phyloP scores from a whole-genome alignment of 805 yeast species.

The Zygotorulaspora danielsina region DNA sequence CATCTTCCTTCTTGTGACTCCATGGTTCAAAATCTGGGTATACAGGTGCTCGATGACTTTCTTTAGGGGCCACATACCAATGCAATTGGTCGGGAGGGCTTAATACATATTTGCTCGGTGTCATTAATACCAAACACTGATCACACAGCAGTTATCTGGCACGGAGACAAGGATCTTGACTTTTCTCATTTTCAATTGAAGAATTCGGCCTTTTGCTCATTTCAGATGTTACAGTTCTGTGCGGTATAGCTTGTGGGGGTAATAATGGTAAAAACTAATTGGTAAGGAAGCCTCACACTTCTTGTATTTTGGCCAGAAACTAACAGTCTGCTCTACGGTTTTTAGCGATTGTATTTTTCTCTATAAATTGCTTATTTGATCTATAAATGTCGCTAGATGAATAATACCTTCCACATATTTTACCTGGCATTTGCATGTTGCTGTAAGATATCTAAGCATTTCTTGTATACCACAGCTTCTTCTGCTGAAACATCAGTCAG shows the following conservation, averaged over 20 bases:
- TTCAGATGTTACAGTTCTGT: too few species aligned
- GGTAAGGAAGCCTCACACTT: background rate
- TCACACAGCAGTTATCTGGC: background rate
- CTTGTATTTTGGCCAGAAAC: too few species aligned
- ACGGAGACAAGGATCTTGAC: too few species aligned
- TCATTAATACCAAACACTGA: slow-evolving; percentile 8
- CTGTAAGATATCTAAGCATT: slow-evolving; percentile 43
- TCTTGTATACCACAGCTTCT: slow-evolving; percentile 42
- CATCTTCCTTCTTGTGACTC: slow-evolving; percentile 33
- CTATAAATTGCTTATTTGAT: too few species aligned
- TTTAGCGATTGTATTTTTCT: too few species aligned
- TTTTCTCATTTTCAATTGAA: too few species aligned
- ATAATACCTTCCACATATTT: too few species aligned
- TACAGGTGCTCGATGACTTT: slow-evolving; percentile 11
- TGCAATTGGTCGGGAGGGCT: slow-evolving; percentile 35
- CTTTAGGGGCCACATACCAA: slow-evolving; percentile 23
- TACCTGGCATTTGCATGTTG: slow-evolving; percentile 32
- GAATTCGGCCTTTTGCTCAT: too few species aligned
- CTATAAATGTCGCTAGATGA: too few species aligned
- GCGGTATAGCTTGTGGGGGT: too few species aligned
- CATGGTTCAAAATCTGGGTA: slow-evolving; percentile 38
- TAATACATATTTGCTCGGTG: slow-evolving; percentile 29
- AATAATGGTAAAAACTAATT: background rate
- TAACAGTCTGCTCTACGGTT: too few species aligned
- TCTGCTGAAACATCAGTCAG: slow-evolving; percentile 35